Evolutionary conservation across 192 early-diverging fungal species (phyloP).

Genomic region (Coemansia sp.): DNA sequence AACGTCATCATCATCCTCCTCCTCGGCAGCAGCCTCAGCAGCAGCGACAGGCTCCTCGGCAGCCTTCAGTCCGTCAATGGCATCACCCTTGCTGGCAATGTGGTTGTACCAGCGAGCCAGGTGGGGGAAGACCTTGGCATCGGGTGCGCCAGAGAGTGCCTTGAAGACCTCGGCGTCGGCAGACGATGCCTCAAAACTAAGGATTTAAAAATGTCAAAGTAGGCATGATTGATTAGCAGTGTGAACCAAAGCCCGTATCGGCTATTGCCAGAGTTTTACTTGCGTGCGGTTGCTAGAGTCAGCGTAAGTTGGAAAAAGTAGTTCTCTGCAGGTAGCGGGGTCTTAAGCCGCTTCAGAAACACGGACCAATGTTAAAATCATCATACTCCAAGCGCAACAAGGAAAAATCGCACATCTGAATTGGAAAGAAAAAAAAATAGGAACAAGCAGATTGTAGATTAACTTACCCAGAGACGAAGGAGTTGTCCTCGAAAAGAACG

Average conservation of each 20-base stretch:
- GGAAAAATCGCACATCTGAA: background rate
- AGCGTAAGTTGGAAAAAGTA: constrained; percentile 39
- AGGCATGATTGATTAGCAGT: constrained; percentile 1
- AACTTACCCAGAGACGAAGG: constrained; percentile 78
- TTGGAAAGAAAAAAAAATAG: background rate
- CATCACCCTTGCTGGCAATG: constrained; percentile 63
- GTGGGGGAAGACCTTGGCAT: constrained; percentile 78
- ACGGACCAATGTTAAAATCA: constrained; percentile 63
- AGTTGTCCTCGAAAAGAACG: constrained; percentile 76
- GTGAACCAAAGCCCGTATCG: background rate
- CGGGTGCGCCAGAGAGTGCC: constrained; percentile 71
- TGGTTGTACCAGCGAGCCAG: constrained; percentile 96
- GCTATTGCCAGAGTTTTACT: background rate
- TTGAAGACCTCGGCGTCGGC: constrained; percentile 90
- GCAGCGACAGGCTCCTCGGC: constrained; percentile 58
- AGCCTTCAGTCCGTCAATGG: constrained; percentile 43
- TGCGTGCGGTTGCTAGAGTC: constrained; percentile 14
- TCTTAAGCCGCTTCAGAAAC: constrained; percentile 68
- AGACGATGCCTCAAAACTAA: constrained; percentile 73
- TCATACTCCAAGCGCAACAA: constrained; percentile 30
- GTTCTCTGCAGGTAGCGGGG: constrained; percentile 59
- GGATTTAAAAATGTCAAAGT: background rate
- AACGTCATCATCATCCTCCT: constrained; percentile 89
- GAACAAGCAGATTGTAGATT: background rate
- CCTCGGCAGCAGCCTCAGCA: constrained; percentile 63